phyloP scores from a whole-genome alignment of 495 filamentous ascomycete genomes.

The Trypethelium eluteriae region DNA sequence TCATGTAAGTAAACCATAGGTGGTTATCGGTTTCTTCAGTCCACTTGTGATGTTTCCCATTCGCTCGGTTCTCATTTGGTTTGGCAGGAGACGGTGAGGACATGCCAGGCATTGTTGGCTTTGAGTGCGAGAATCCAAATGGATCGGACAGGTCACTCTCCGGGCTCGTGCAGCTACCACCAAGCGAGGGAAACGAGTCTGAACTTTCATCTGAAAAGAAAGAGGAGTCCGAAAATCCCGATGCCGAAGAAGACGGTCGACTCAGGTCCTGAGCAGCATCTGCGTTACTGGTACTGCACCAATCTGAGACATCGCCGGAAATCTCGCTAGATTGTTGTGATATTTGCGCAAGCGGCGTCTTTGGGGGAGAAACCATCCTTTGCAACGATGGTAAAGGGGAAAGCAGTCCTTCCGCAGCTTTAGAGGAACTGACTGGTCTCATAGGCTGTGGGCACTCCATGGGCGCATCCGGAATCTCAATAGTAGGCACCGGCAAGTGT shows the following conservation, averaged over 20 bases:
- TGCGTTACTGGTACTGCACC: constrained; percentile 21
- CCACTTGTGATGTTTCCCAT: constrained; percentile 48
- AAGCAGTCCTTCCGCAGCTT: constrained; percentile 37
- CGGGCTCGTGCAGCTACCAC: constrained; percentile 61
- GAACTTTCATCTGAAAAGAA: constrained; percentile 59
- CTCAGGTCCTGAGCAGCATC: constrained; percentile 33
- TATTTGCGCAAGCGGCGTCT: constrained; percentile 56
- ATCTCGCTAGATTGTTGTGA: constrained; percentile 34
- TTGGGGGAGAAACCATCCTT: constrained; percentile 47
- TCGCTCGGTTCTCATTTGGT: constrained; percentile 27
- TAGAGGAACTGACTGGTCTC: constrained; percentile 21
- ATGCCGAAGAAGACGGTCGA: constrained; percentile 53
- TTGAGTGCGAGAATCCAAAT: constrained; percentile 43
- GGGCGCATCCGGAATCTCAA: constrained; percentile 47
- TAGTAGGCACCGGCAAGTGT: constrained; percentile 41
- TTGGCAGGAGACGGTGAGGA: constrained; percentile 22
- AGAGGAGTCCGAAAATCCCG: constrained; percentile 61
- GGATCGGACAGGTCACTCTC: constrained; percentile 55
- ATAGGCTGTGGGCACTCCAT: constrained; percentile 25
- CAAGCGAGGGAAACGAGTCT: constrained; percentile 55
- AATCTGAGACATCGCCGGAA: constrained; percentile 23
- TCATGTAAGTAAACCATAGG: constrained; percentile 81
- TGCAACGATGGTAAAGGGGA: constrained; percentile 43
- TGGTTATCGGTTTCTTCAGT: constrained; percentile 87
- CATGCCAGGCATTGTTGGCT: constrained; percentile 32